Percentiles rank a stretch among this genome's conserved stretches.
phyloP scores from a whole-genome alignment of 805 yeast species.

The Tetrapisispora taiwanensis region DNA sequence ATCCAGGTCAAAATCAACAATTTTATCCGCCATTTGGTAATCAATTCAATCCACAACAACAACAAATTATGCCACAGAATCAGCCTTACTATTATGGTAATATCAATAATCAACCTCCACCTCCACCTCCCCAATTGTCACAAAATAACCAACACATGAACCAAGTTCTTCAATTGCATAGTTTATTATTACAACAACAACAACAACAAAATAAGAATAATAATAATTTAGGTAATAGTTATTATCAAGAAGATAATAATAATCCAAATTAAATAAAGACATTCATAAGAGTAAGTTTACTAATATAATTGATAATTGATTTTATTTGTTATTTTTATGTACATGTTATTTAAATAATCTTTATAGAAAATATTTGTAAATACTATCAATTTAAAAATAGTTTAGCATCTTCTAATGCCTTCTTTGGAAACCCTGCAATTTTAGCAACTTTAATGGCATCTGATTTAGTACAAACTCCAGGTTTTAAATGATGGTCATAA shows the following conservation, averaged over 20 bases:
- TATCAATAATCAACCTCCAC: constrained; percentile 4
- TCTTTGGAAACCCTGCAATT: constrained; percentile 66
- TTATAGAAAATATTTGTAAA: background rate
- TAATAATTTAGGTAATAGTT: background rate
- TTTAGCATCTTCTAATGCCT: constrained; percentile 45
- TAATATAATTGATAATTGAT: no score
- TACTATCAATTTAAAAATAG: background rate
- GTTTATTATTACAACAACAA: constrained; percentile 18
- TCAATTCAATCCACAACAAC: background rate
- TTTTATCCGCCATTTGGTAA: background rate
- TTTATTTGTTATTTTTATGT: background rate
- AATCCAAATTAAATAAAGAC: background rate
- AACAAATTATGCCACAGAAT: constrained; percentile 3
- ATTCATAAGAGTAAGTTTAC: no score
- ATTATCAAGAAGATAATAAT: background rate
- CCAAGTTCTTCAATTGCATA: constrained; percentile 20
- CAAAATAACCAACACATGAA: constrained; percentile 13
- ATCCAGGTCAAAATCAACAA: background rate
- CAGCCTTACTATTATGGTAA: constrained; percentile 7
- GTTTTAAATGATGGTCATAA: constrained; percentile 45
- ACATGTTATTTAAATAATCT: background rate
- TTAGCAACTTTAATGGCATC: constrained; percentile 70
- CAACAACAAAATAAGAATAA: constrained; percentile 14
- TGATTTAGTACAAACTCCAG: constrained; percentile 65
- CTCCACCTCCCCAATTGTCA: no score